Evolutionary conservation across 2,329 filamentous ascomycete genomes (phyloP).

Genomic region (Fusarium torulosum): DNA sequence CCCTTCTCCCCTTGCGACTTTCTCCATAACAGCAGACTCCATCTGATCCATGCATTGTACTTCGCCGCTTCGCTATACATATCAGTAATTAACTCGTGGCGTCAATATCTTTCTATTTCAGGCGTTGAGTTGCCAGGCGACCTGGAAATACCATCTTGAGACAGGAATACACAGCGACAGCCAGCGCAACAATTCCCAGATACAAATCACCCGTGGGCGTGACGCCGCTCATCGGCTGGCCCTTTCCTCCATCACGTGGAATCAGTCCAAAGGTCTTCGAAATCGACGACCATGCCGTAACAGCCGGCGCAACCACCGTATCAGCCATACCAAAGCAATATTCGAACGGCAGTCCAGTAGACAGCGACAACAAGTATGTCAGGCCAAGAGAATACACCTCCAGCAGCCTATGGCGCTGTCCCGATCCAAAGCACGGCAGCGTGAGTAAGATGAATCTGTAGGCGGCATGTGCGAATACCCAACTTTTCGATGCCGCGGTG

Average conservation of each 20-base stretch:
- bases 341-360: slow-evolving; percentile 2
- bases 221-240: neutral
- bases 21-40: neutral
- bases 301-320: neutral
- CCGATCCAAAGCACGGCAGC: slow-evolving; percentile 6
- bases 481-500: slow-evolving; percentile 6
- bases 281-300: slow-evolving; percentile 1
- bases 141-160: neutral
- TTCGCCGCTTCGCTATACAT: neutral
- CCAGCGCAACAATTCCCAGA: neutral
- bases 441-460: slow-evolving; percentile 1
- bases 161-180: neutral
- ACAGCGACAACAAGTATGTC: slow-evolving; percentile 2
- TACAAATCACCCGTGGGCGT: neutral
- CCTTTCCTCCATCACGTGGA: neutral
- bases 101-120: neutral
- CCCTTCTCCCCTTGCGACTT: neutral
- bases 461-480: neutral
- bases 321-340: slow-evolving; percentile 13
- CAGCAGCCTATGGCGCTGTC: neutral
- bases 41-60: neutral
- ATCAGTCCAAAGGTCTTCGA: slow-evolving; percentile 1
- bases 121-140: neutral
- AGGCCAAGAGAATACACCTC: slow-evolving; percentile 3
- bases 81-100: neutral